phyloP scores from a whole-genome alignment of 768 basidiomycete species.

The Boletus rex-veris region DNA sequence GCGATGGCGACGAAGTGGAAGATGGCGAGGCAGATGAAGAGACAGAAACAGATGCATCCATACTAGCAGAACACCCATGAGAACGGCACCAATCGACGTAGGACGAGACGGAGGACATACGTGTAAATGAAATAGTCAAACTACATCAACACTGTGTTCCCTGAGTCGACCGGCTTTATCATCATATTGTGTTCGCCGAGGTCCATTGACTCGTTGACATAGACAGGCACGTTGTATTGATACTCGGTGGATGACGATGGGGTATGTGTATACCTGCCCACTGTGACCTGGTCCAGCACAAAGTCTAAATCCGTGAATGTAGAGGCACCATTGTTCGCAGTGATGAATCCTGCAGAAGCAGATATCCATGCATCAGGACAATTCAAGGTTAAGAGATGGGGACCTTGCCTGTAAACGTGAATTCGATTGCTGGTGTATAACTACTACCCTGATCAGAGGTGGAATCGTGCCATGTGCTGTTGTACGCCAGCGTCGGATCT shows the following conservation, averaged over 20 bases:
- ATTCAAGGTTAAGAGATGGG: not conserved
- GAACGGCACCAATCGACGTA: too few species aligned
- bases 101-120: too few species aligned
- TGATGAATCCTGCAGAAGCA: constrained; percentile 7
- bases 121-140: not conserved
- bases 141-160: constrained; percentile 1
- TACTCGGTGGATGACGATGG: not conserved
- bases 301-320: too few species aligned
- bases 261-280: not conserved
- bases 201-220: constrained; percentile 5
- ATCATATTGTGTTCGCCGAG: constrained; percentile 3
- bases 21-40: not conserved
- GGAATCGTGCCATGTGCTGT: constrained; percentile 21
- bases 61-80: too few species aligned
- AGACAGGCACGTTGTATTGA: constrained; percentile 16
- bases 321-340: too few species aligned
- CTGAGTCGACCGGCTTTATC: constrained; percentile 1
- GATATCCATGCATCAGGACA: not conserved
- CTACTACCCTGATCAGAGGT: too few species aligned
- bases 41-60: not conserved
- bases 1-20: not conserved
- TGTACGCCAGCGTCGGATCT: not conserved
- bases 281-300: not conserved
- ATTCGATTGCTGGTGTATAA: not conserved
- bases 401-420: constrained; percentile 12